Evolutionary conservation across 768 basidiomycete genomes (phyloP), one percentile per base, ranked within the genome.

Genomic region (Lyophyllum shimeji): DNA sequence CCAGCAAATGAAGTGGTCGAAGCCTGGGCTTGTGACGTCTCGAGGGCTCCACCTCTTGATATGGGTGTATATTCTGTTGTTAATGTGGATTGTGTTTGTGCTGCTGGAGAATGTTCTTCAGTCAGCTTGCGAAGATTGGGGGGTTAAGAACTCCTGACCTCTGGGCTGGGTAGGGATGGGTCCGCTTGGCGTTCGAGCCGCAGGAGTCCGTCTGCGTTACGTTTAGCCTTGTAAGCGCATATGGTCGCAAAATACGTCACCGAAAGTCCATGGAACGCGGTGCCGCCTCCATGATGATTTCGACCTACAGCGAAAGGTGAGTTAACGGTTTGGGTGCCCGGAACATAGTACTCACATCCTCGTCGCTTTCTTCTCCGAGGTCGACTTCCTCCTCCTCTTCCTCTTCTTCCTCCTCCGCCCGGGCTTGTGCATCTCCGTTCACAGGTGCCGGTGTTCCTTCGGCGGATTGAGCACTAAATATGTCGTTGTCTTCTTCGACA

Each of bases 271-370:
- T 72, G 4, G 86, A 88, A 53, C 85, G 86, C 17, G 83, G 70
- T 8, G 85, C 76, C 2, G 85, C 85, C 64, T 96, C 92, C 84
- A 93, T 87, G 52, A 96, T 93, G 61, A 96, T 90, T 75, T 96
- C 94, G 59, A 96, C 79, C 67, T 96, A 43, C 18, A 52, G 48
- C 23, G 47, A n/a, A 33, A 31, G 31, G 23, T 53, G 44, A 59
- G 46, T 39, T 46, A 23, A 47, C 33, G 42, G 25, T 47, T 46
- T 45, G 7, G 40, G 48, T 43, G 43, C 13, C 13, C 39, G 58
- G 11, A 40, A 17, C 55, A n/a, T n/a, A 46, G 12, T 21, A 59
- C 63, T 57, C 48, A 71, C 75, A 56, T 71, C 74, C 60, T 85
- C 86, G 75, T 68, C 61, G 71, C 79, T 75, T 39, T 70, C 75